phyloP scores from a whole-genome alignment of 2,329 filamentous ascomycete genomes.

The Didymellaceae sp. region DNA sequence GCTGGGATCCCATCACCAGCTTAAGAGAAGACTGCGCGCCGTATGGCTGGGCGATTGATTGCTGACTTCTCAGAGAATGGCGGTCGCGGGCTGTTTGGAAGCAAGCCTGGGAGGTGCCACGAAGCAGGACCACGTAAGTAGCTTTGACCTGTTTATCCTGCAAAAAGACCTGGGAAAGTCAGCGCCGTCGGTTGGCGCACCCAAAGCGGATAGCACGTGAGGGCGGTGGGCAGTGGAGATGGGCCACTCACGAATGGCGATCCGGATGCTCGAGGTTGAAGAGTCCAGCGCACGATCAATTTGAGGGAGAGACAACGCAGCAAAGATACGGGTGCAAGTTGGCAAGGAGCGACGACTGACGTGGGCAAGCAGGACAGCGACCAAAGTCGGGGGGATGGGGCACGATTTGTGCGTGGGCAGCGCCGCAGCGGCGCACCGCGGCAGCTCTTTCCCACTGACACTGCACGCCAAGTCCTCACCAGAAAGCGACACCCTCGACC shows the following conservation, averaged over 20 bases:
- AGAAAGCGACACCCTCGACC: conserved; percentile 22
- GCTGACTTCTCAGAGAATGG: conserved; percentile 34
- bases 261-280: background rate
- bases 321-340: conserved; percentile 21
- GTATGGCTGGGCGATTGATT: conserved; percentile 23
- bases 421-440: conserved; percentile 28
- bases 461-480: conserved; percentile 29
- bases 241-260: conserved; percentile 27
- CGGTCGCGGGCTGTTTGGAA: conserved; percentile 41
- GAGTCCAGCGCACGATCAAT: conserved; percentile 9
- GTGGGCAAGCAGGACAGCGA: conserved; percentile 25
- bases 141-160: conserved; percentile 37
- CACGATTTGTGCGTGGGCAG: conserved; percentile 37
- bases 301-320: conserved; percentile 24
- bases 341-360: conserved; percentile 28
- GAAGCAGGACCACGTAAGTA: conserved; percentile 49
- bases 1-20: conserved; percentile 48
- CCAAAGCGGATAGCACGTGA: conserved; percentile 44
- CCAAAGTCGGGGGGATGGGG: conserved; percentile 33
- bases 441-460: conserved; percentile 23
- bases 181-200: conserved; percentile 32
- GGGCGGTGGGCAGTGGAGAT: conserved; percentile 26
- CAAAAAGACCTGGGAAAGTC: conserved; percentile 31
- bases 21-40: conserved; percentile 32
- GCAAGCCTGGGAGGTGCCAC: conserved; percentile 44